Percentiles rank a stretch among this genome's conserved stretches.
These are phyloP conservation scores for Apiotrichum domesticum DNA, from an alignment of 1,284 basidiomycete species.

Conservation along the genomic window DNA sequence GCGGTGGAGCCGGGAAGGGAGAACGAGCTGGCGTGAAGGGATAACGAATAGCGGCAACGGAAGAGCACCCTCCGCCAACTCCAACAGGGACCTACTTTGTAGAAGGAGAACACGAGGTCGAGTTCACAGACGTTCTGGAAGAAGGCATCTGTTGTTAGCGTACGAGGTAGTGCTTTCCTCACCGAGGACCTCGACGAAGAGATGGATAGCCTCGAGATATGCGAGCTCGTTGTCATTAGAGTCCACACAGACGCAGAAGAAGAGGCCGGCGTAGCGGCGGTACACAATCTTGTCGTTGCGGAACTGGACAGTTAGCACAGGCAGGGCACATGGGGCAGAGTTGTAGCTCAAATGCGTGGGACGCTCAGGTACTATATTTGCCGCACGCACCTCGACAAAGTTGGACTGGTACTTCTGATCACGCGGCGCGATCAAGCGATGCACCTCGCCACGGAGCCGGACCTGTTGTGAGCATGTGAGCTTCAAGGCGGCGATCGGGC, in stretches of 20 bases:
- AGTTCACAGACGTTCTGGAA: constrained; percentile 98
- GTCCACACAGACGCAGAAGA: constrained; percentile 96
- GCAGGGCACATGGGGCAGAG: too few species aligned
- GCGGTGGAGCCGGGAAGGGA: too few species aligned
- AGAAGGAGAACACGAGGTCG: constrained; percentile 96
- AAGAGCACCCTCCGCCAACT: not conserved
- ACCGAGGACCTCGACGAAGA: constrained; percentile 98
- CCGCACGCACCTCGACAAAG: constrained; percentile 76
- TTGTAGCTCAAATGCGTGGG: too few species aligned
- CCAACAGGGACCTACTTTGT: constrained; percentile 60
- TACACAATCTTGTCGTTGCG: constrained; percentile 94
- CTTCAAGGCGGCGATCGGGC: too few species aligned
- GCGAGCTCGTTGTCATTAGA: constrained; percentile 97
- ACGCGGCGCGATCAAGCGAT: constrained; percentile 87
- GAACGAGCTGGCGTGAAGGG: too few species aligned
- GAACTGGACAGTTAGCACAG: constrained; percentile 57
- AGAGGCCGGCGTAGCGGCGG: constrained; percentile 90
- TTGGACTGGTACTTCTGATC: constrained; percentile 99
- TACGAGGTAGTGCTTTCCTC: constrained; percentile 30
- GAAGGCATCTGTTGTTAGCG: constrained; percentile 67
- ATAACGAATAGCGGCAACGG: too few species aligned
- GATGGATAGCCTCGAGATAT: constrained; percentile 93
- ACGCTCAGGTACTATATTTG: too few species aligned
- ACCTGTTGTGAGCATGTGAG: constrained; percentile 53
- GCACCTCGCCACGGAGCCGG: constrained; percentile 87